A percentile compares a stretch with the other conserved stretches of the same genome.
These are phyloP conservation scores for Talinum fruticosum DNA, from an alignment of 148 eudicot genomes.

Conservation along the genomic window DNA sequence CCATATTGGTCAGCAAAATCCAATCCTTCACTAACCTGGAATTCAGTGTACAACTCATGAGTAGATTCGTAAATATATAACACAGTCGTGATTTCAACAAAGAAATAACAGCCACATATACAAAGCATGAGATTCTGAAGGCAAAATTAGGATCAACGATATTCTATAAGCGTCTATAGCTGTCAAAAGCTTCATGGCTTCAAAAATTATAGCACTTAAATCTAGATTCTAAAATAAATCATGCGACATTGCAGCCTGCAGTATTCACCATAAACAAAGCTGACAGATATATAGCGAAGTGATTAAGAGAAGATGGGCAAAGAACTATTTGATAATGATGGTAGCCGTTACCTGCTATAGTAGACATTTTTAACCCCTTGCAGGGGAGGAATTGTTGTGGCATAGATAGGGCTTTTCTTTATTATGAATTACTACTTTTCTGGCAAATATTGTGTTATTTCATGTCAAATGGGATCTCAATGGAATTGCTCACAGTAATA, in stretches of 20 bases:
- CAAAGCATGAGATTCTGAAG: not conserved
- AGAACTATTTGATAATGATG: not conserved
- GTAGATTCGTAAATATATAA: not conserved
- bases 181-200: not conserved
- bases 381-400: too few species aligned
- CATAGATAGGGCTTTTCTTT: too few species aligned
- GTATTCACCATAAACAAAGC: not conserved
- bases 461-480: too few species aligned
- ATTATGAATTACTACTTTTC: too few species aligned
- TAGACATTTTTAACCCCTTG: too few species aligned
- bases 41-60: constrained; percentile 5
- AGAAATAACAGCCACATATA: not conserved
- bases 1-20: constrained; percentile 97
- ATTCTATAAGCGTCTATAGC: not conserved
- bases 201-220: not conserved
- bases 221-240: not conserved
- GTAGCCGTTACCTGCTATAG: too few species aligned
- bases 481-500: too few species aligned
- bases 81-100: not conserved
- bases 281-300: too few species aligned
- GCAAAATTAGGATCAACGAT: not conserved
- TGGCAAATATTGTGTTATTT: too few species aligned
- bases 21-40: constrained; percentile 94
- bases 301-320: constrained; percentile 8
- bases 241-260: not conserved